phyloP scores from a whole-genome alignment of 2,329 filamentous ascomycete genomes.

The Colletotrichum lindemuthianum region DNA sequence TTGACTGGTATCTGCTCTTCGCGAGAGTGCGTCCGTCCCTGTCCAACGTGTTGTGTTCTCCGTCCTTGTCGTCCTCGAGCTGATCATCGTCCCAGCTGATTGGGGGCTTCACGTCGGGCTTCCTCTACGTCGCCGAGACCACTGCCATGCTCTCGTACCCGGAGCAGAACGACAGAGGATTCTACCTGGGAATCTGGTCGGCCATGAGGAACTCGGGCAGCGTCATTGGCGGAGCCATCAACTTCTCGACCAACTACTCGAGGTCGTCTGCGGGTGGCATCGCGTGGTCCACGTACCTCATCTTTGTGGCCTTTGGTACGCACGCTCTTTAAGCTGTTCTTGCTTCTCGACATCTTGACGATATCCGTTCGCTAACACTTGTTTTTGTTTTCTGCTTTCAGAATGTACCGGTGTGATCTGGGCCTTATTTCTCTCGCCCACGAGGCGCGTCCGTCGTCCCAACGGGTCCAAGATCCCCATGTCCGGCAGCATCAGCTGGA shows the following conservation, averaged over 20 bases:
- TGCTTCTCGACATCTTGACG: too few species aligned
- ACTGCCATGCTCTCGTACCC: slow-evolving; percentile 41
- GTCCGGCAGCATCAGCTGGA: slow-evolving; percentile 37
- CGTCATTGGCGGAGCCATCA: slow-evolving; percentile 58
- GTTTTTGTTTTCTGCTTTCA: neutral
- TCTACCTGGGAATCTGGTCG: slow-evolving; percentile 40
- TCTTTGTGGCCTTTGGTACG: slow-evolving; percentile 42
- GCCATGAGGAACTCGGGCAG: slow-evolving; percentile 39
- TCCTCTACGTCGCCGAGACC: slow-evolving; percentile 43
- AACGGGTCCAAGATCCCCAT: slow-evolving; percentile 42
- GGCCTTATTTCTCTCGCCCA: slow-evolving; percentile 41
- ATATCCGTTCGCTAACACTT: too few species aligned
- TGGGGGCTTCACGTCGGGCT: slow-evolving; percentile 36
- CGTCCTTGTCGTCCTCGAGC: too few species aligned
- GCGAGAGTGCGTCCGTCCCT: slow-evolving; percentile 36
- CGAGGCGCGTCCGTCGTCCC: slow-evolving; percentile 41
- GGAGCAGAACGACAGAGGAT: slow-evolving; percentile 33
- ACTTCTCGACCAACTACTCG: slow-evolving; percentile 54
- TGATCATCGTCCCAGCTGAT: neutral
- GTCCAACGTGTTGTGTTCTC: too few species aligned
- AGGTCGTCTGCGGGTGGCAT: slow-evolving; percentile 40
- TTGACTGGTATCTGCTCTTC: slow-evolving; percentile 45
- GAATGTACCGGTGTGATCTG: slow-evolving; percentile 42
- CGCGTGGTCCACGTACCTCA: slow-evolving; percentile 42
- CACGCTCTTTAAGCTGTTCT: neutral